Evolutionary conservation across 352 stramenopile species (phyloP), one percentile per base, ranked within the genome.

Genomic region (Globisporangium apiculatum): DNA sequence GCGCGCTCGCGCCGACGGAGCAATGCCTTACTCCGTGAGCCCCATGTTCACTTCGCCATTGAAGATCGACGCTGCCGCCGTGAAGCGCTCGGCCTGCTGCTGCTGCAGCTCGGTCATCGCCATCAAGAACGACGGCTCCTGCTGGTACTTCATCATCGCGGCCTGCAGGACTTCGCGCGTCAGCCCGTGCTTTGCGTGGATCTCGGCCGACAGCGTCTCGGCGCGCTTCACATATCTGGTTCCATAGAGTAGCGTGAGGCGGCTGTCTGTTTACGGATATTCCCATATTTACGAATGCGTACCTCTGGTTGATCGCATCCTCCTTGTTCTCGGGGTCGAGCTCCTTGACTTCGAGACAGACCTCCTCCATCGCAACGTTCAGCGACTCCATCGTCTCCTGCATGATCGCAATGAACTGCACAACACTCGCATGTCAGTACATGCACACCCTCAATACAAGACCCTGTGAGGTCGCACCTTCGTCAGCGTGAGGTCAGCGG

Each of bases 61-160:
- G 64, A 94, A 94, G 65, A 94, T 91, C 65, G 83, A 68, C 12
- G 82, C 84, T 15, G 84, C 84, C 5, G 79, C 79, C 4, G 83
- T 81, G 54, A 94, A 94, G 58, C 84, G 84, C 64, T 94, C 80
- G 8, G 82, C 80, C 68, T 94, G 84, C 65, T 90, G 73, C 71
- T 91, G 82, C 75, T 94, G 84, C 37, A 94, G 68, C 66, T 94
- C 81, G 53, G 83, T 90, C 84, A 94, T 92, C 58, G 79, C 72
- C 75, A 87, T 91, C 54, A 94, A 65, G 69, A 94, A 94, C 37
- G 81, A 75, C 48, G 84, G 76, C 64, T 94, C 84, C 69, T 94
- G 84, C 72, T 94, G 84, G 73, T 94, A 94, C 71, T 91, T 90
- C 84, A 94, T 94, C 84, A 94, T 94, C n/a, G 82, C 84, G 14